These are phyloP conservation scores for Backusella westeae DNA, from an alignment of 192 early-diverging fungal genomes.

Conservation along the genomic window DNA sequence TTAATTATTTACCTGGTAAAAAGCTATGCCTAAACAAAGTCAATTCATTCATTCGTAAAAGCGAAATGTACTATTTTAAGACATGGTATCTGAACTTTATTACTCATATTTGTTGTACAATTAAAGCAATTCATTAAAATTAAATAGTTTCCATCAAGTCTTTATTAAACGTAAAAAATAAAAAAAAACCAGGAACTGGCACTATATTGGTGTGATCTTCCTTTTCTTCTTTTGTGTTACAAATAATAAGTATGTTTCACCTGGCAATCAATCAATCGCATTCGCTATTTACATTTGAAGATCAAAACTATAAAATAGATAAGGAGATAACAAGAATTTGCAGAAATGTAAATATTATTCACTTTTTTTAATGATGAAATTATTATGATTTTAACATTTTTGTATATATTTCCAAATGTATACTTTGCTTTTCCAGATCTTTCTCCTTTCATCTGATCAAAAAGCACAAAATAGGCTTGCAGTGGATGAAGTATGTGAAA, in stretches of 20 bases:
- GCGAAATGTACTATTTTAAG: not conserved
- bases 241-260: not conserved
- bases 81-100: not conserved
- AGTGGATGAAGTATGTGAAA: not conserved
- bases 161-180: not conserved
- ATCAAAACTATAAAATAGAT: not conserved
- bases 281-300: not conserved
- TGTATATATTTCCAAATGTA: not conserved
- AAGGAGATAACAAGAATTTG: not conserved
- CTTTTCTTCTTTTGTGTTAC: not conserved
- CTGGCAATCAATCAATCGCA: not conserved
- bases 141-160: not conserved
- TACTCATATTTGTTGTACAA: constrained; percentile 3
- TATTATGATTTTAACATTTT: not conserved
- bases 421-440: not conserved
- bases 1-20: not conserved
- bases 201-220: not conserved
- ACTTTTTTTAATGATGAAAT: not conserved
- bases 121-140: not conserved
- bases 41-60: not conserved
- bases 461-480: not conserved
- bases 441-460: not conserved
- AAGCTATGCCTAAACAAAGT: not conserved
- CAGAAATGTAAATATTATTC: not conserved
- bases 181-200: not conserved